Evolutionary conservation across 495 filamentous ascomycete genomes (phyloP).

Genomic region (Talaromyces stipitatus): DNA sequence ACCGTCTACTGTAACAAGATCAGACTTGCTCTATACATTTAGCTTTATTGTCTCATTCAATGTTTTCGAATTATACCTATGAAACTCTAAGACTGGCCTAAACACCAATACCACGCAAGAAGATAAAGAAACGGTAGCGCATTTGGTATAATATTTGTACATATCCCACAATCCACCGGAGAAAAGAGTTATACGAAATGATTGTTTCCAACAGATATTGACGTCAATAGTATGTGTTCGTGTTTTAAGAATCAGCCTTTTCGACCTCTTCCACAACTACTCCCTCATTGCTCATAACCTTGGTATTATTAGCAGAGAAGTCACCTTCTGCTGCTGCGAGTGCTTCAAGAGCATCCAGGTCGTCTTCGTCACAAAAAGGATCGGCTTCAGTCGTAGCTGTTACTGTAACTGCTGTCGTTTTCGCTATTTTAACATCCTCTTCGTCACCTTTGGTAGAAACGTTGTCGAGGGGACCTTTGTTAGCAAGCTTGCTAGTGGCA

Average conservation of each 20-base stretch:
- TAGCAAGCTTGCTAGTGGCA: constrained; percentile 1
- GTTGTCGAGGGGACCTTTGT: not conserved
- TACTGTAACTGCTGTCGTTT: not conserved
- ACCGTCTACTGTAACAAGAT: no score
- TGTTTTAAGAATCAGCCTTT: not conserved
- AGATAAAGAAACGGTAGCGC: not conserved
- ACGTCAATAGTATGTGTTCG: not conserved
- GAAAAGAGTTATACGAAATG: not conserved
- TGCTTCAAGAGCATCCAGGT: constrained; percentile 31
- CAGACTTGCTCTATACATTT: no score
- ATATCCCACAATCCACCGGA: not conserved
- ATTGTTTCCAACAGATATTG: not conserved
- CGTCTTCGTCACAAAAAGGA: constrained; percentile 25
- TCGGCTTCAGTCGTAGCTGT: constrained; percentile 18
- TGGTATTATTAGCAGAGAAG: not conserved
- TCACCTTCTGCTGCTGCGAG: constrained; percentile 22
- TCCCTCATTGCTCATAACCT: not conserved
- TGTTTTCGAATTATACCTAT: not conserved
- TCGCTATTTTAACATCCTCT: constrained; percentile 5
- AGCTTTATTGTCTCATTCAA: no score
- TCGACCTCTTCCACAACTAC: not conserved
- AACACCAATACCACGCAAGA: not conserved
- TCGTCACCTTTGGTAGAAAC: not conserved
- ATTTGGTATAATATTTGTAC: not conserved
- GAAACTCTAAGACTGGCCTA: not conserved